Evolutionary conservation across 2,329 filamentous ascomycete genomes (phyloP).

Genomic region (Botrytis fragariae): DNA sequence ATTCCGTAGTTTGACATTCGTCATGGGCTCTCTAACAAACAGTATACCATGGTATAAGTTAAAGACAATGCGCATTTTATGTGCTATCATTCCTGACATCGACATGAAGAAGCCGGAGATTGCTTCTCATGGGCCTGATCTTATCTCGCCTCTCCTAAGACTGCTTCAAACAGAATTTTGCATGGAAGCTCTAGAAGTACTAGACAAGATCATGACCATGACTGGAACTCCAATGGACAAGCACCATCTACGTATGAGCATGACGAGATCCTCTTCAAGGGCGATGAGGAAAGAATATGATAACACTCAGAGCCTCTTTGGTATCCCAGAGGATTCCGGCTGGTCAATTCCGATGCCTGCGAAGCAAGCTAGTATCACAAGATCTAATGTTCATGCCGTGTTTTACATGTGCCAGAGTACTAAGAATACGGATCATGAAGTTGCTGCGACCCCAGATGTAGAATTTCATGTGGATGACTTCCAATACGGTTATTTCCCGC

Average conservation of each 20-base stretch:
- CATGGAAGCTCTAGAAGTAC: constrained; percentile 83
- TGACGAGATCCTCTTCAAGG: constrained; percentile 84
- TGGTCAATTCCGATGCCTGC: constrained; percentile 96
- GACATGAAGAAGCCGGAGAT: constrained; percentile 93
- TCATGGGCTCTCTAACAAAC: constrained; percentile 90
- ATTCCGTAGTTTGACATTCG: constrained; percentile 80
- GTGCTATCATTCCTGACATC: constrained; percentile 79
- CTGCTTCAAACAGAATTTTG: constrained; percentile 91
- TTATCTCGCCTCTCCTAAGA: constrained; percentile 88
- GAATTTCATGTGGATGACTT: constrained; percentile 93
- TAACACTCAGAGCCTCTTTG: constrained; percentile 88
- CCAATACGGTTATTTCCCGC: constrained; percentile 61
- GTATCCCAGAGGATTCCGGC: constrained; percentile 90
- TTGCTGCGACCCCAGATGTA: constrained; percentile 73
- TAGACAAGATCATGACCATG: constrained; percentile 95
- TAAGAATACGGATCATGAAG: constrained; percentile 55
- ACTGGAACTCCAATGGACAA: constrained; percentile 89
- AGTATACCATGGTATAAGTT: constrained; percentile 84
- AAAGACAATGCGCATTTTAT: constrained; percentile 88
- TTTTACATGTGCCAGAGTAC: constrained; percentile 88
- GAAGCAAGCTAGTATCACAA: constrained; percentile 79
- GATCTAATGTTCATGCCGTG: constrained; percentile 90
- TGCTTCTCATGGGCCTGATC: constrained; percentile 84
- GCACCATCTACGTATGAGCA: constrained; percentile 95
- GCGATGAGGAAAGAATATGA: constrained; percentile 92